Evolutionary conservation across 2,329 filamentous ascomycete species (phyloP), one percentile per base, ranked within the genome.

Genomic region (Sphaerulina musiva): DNA sequence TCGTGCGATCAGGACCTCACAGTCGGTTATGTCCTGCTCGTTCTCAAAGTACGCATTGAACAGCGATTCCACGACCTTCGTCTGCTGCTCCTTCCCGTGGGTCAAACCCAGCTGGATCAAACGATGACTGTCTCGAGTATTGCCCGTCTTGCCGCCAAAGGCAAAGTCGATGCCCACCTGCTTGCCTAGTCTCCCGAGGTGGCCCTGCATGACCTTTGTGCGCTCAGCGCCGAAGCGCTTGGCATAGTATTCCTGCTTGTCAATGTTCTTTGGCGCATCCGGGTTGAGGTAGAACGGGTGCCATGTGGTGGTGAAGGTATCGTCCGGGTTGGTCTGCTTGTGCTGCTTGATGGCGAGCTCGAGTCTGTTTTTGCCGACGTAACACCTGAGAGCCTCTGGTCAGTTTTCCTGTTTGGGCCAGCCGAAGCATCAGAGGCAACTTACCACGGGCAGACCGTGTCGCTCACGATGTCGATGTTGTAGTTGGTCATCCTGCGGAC

Each of bases 251-350:
- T 73, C 72, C 66, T 76, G 68, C 65, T 83, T 83, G 63, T 79
- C 74, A 54, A 75, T 67, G 46, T 67, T 72, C 44, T 74, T 74
- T 0, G 85, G 79, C 0, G 80, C 75, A 45, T 76, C 75, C 0
- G 87, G 86, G 65, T 91, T 84, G 49, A 95, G 80, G 69, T 92
- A 91, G 74, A 87, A 95, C 1, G 89, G 86, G 57, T 80, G 78
- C 87, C 88, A 95, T 57, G 78, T 79, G 11, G 87, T 81, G 45
- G 77, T 79, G 73, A 95, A 91, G 17, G 78, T 87, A 71, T 92
- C 86, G 39, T 77, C 70, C 8, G 75, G 80, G 47, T 75, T 73
- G 0, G 85, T 82, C 62, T 56, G 23, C 40, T 63, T 88, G 76
- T 39, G 77, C 74, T 63, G 79, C 75, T 75, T 68, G 57, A 95